Evolutionary conservation across 2,329 filamentous ascomycete species (phyloP).

Genomic region (Acephala macrosclerotiorum): DNA sequence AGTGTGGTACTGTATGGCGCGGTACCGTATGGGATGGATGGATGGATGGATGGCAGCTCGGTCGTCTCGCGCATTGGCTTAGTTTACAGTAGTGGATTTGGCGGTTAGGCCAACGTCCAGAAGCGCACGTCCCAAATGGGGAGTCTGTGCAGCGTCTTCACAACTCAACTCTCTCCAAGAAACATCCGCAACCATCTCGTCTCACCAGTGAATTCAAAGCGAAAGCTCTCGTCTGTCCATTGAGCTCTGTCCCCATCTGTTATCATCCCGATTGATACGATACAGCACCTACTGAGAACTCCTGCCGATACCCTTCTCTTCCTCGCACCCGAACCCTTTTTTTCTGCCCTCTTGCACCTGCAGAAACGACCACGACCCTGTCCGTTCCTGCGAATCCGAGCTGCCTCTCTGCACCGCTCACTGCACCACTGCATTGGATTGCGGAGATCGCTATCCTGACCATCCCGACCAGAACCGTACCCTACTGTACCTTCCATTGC

Average conservation of each 20-base stretch:
- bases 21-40: too few relatives aligned
- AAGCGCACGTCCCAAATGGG: background rate
- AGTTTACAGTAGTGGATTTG: too few relatives aligned
- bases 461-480: slow-evolving; percentile 11
- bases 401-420: slow-evolving; percentile 3
- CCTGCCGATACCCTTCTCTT: slow-evolving; percentile 9
- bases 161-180: slow-evolving; percentile 10
- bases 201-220: slow-evolving; percentile 10
- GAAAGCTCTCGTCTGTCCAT: slow-evolving; percentile 2
- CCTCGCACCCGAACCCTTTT: slow-evolving; percentile 1
- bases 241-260: background rate
- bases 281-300: slow-evolving; percentile 2
- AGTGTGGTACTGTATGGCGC: background rate
- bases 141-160: background rate
- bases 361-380: slow-evolving; percentile 2
- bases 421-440: slow-evolving; percentile 5
- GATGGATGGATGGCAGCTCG: too few relatives aligned
- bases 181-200: slow-evolving; percentile 6
- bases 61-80: too few relatives aligned
- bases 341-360: background rate
- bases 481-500: background rate
- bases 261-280: slow-evolving; percentile 4
- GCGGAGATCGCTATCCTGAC: slow-evolving; percentile 9
- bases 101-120: background rate
- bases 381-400: slow-evolving; percentile 6